A percentile compares a stretch with the other conserved stretches of the same genome.
Conservation (phyloP, 2,329 filamentous ascomycete genomes). For the Monilinia laxa region DNA sequence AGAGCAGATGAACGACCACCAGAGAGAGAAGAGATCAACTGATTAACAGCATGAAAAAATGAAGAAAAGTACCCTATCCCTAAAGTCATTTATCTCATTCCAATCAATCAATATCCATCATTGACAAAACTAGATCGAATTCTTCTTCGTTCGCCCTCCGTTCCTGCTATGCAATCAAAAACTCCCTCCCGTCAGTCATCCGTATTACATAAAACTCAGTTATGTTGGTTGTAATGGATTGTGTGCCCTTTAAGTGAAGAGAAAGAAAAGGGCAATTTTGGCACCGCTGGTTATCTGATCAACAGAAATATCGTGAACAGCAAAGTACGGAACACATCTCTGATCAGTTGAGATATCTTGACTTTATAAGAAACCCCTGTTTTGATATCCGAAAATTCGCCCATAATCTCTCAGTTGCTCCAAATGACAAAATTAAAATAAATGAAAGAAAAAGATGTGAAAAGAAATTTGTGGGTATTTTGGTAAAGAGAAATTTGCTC, state of each 20-base stretch:
- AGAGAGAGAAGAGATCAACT: neutral
- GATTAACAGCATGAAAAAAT: neutral
- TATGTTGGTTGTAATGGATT: neutral
- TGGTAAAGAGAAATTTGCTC: conserved; percentile 13
- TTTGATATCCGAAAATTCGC: conserved; percentile 1
- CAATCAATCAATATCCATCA: conserved; percentile 12
- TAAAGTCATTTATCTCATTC: conserved; percentile 7
- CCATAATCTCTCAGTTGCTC: neutral
- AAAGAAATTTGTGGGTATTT: conserved; percentile 18
- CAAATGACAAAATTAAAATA: conserved; percentile 1
- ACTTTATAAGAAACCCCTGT: conserved; percentile 20
- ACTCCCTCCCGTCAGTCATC: conserved; percentile 1
- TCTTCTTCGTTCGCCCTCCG: neutral
- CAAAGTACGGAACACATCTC: conserved; percentile 1
- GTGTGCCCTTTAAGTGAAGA: conserved; percentile 1
- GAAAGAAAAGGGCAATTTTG: neutral
- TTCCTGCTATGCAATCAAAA: conserved; percentile 6
- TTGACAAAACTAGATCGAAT: conserved; percentile 4
- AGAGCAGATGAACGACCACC: neutral
- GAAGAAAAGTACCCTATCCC: neutral
- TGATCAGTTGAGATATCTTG: conserved; percentile 5
- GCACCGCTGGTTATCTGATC: neutral
- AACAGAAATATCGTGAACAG: conserved; percentile 10
- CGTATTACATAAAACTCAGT: conserved; percentile 2
- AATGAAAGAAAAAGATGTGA: conserved; percentile 5